Evolutionary conservation across 306 rosid species (phyloP), one percentile per base, ranked within the genome.

Genomic region (Oemleria cerasiformis): DNA sequence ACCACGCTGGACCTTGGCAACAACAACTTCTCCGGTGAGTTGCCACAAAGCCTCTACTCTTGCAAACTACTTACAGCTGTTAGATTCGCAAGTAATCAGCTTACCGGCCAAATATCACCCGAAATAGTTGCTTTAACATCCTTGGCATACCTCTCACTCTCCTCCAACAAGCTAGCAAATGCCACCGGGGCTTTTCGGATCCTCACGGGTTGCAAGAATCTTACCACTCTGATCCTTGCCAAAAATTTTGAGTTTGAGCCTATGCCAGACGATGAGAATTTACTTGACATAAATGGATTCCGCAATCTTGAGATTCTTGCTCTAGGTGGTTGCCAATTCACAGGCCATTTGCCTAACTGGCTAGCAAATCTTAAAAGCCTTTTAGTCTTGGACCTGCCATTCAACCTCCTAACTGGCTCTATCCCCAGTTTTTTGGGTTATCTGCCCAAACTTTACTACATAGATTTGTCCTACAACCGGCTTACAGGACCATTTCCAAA

Each of bases 21-120:
- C 78, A 94, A 94, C 75, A 53, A 50, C 13, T 91, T 94, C 54
- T 78, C 78, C 3, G 97, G 99, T 77, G 63, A 66, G 78, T 74
- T 94, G 21, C 99, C 97, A 10, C 64, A 78, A 39, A 86, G 84
- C 73, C 95, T 94, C 73, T 94, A 87, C 84, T 77, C 84, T 4
- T 94, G 99, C 79, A 85, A 75, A 83, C 85, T 92, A 63, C 85
- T 94, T 45, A 74, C 77, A 58, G 99, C 97, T 15, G 60, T 94
- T 25, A 86, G 99, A 84, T 56, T 94, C 47, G 91, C 97, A 14
- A 77, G 57, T 6, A 16, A 30, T 30, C 36, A 30, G 36, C 36
- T 30, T 30, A 30, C 36, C 2, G 36, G 36, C 36, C 80, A 94
- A 84, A 81, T 94, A 75, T 79, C 79, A 0, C 85, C 83, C 1